Base-by-base conservation (phyloP, 202 grass and related monocot species). In the Panicum hallii region DNA sequence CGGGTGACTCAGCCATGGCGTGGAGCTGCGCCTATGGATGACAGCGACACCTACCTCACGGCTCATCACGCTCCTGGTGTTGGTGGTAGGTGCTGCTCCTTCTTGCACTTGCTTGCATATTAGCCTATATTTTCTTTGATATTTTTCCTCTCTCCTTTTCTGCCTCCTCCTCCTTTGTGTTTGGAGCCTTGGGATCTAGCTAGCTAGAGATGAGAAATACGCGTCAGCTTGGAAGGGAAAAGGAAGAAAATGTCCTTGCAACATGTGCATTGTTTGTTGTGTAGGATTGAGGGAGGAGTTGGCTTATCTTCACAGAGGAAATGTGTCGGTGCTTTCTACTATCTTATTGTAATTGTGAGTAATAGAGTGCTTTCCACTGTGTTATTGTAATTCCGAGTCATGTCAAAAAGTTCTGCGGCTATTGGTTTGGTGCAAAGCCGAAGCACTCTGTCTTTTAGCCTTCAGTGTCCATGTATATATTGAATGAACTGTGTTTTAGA, bases 1-100 rank as follows among this genome's bases (percentile, higher is more conserved):
- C 6, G 7, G 17, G 57, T 90, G 88, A 93, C 72, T 93, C 91
- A 90, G 88, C 88, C 71, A 82, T 90, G 88, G 72, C 88, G 88
- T 90, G 91, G 85, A 85, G 67, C 20, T 8, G n/a, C 6, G 9
- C 7, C 42, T 79, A 57, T 72, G 61, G 79, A 63, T 70, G 83
- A 49, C 70, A 48, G 7, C 1, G 62, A 79, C 86, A 48, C 36
- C 61, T 74, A 48, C 36, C 61, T 68, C 57, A 54, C 3, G 67
- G 7, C 36, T 38, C 36, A 38, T 12, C 57, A 36, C 45, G 20
- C 48, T 38, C 60, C 9, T 52, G 28, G 8, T 16, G 11, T 53
- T 76, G 73, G 73, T 60, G 52, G 72, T 67, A 2, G 55, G 41
- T 62, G 11, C n/a, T 41, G 61, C 9, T 5, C 0, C 5, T 4